Base-by-base conservation (phyloP, 345 rosid genomes). In the Linum lewisii region DNA sequence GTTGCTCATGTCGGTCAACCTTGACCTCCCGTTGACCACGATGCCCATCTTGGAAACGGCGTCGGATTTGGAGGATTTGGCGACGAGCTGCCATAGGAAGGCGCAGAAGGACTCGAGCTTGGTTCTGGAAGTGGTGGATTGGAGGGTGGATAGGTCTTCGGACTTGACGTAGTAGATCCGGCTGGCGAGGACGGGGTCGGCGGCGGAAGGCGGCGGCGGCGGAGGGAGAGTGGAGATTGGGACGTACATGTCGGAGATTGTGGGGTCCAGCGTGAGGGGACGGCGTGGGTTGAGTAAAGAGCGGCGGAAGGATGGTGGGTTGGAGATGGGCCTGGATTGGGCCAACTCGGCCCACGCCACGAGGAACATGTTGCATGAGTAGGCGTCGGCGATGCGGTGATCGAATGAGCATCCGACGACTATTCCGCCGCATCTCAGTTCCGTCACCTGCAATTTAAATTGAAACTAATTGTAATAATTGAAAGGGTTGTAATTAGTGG, bases 321-420 rank as follows among this genome's bases (percentile, higher is more conserved):
- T 14, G n/a, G 85, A 74, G 14, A 78, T 61, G 18, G 79, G 68
- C 21, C 67, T 74, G 2, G 78, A 77, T 24, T 63, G 78, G 29
- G 90, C 78, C 44, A 67, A 66, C 62, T 82, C 81, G 3, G 93
- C 82, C 96, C 96, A 88, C 0, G 93, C 80, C 2, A 80, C 64
- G 3, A 85, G 78, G 65, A 88, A 83, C 88, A 88, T 78, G 69
- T 88, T 85, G 72, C 70, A 65, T 5, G 96, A 85, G 68, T 78
- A 76, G 11, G 93, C 96, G 56, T 88, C 93, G 1, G 93, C 80
- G 44, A 83, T 61, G 52, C 96, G 90, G 55, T 85, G 96, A 66
- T 88, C 96, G 56, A 85, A 88, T 25, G 86, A 65, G 72, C 92
- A 83, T 7, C 67, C 92, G 63, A 85, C 81, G 45, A 83, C 86